Percentiles rank a stretch among this genome's conserved stretches.
phyloP scores from a whole-genome alignment of 257 asterid species.

The Lycium barbarum region DNA sequence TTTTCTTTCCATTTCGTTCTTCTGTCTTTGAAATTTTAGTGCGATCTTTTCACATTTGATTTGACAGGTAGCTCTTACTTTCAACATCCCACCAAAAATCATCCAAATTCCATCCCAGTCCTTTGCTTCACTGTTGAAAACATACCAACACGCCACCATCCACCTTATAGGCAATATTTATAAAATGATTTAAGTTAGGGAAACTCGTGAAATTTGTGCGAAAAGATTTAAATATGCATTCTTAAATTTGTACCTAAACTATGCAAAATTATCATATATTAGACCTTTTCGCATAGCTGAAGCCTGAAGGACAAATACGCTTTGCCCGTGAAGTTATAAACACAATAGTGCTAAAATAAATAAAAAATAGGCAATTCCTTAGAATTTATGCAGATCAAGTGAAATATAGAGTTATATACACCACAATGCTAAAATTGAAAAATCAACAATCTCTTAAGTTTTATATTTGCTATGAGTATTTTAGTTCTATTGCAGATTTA shows the following conservation, averaged over 20 bases:
- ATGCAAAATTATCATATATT: too few species aligned
- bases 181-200: not conserved
- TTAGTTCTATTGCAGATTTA: not conserved
- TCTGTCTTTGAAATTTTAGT: slow-evolving; percentile 9
- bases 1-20: not conserved
- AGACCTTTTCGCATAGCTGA: too few species aligned
- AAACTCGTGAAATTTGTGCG: too few species aligned
- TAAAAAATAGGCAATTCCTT: too few species aligned
- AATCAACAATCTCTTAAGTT: not conserved
- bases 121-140: not conserved
- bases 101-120: not conserved
- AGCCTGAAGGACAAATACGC: too few species aligned
- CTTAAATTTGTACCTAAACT: too few species aligned
- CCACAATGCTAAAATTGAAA: not conserved
- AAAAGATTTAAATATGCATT: too few species aligned
- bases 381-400: too few species aligned
- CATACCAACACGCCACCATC: not conserved
- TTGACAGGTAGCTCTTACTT: not conserved
- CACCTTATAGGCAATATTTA: not conserved
- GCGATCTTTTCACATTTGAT: slow-evolving; percentile 9
- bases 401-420: not conserved
- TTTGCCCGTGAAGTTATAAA: too few species aligned
- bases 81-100: slow-evolving; percentile 11
- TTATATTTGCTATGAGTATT: not conserved
- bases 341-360: too few species aligned